Evolutionary conservation across 192 early-diverging fungal species (phyloP), one percentile per base, ranked within the genome.

Genomic region (Backusella westeae): DNA sequence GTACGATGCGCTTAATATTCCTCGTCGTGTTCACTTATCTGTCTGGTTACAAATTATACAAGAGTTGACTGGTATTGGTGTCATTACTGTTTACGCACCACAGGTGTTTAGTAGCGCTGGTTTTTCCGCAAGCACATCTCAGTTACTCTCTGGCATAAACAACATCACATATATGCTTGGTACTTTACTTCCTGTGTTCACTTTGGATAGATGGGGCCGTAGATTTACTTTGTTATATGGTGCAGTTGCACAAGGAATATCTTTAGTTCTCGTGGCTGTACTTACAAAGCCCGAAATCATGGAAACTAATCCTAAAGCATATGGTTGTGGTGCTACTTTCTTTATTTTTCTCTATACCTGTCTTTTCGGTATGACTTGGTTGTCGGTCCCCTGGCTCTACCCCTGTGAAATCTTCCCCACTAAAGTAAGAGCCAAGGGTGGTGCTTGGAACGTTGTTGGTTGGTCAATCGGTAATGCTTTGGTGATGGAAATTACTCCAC

Each of bases 331-430:
- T 14, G 79, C 74, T 15, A 80, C 79, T 6, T 69, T 80, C 3
- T 80, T 80, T 41, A 76, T 68, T 36, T 80, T 80, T 26, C 9
- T 83, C 17, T 91, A 89, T 71, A 75, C 83, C 21, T 69, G 88
- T 34, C 72, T 66, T 81, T 91, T 91, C 67, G 83, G 86, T 17
- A 81, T 86, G 74, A 91, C 90, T 39, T 92, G 91, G 91, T 87
- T 91, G 3, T 87, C 91, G 53, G 85, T 93, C 26, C 89, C 88
- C 53, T 92, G 91, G 91, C 81, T 88, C 8, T 93, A 93, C 81
- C 91, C 91, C 73, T 82, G 39, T 32, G 75, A 76, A 36, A 76
- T 76, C 12, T 76, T 87, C 81, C 91, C 91, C 34, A 83, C 92
- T 34, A 87, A 90, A 49, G 79, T 91, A 12, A 82, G 91, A 66